A percentile compares a stretch with the other conserved stretches of the same genome.
These are phyloP conservation scores for Eimeria zaria DNA, from an alignment of 169 alveolate genomes.

Conservation along the genomic window DNA sequence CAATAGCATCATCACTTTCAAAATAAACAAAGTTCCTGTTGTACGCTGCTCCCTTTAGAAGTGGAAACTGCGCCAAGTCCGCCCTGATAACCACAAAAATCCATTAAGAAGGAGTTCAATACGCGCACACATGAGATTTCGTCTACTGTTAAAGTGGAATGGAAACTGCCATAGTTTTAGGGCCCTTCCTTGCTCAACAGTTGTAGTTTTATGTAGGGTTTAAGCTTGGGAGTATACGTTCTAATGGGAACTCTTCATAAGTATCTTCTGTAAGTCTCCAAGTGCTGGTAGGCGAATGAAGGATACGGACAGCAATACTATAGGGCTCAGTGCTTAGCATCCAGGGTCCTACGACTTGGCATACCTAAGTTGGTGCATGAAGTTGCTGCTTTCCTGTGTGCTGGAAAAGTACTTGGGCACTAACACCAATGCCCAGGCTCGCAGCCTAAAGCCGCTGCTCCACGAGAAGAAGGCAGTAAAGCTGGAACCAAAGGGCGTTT, in stretches of 20 bases:
- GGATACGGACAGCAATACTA: not conserved
- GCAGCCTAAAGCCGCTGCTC: slow-evolving; percentile 74
- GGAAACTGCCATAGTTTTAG: not conserved
- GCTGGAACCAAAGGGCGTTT: slow-evolving; percentile 80
- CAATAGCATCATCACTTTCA: slow-evolving; percentile 87
- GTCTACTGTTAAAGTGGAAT: not conserved
- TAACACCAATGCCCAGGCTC: slow-evolving; percentile 66
- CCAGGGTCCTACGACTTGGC: not conserved
- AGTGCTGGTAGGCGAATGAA: not conserved
- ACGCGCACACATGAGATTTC: not conserved
- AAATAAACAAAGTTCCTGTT: slow-evolving; percentile 85
- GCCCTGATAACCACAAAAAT: not conserved
- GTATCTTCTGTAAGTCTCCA: not conserved
- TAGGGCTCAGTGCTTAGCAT: not conserved
- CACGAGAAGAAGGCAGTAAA: slow-evolving; percentile 78
- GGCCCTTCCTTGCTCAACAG: not conserved
- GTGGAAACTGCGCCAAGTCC: slow-evolving; percentile 51
- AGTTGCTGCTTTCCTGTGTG: slow-evolving; percentile 77
- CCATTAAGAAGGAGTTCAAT: not conserved
- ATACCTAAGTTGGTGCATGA: slow-evolving; percentile 78
- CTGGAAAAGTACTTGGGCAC: slow-evolving; percentile 76
- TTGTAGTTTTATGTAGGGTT: not conserved
- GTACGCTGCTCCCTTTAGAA: slow-evolving; percentile 63
- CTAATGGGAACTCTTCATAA: not conserved
- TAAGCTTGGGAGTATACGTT: not conserved